A percentile compares a stretch with the other conserved stretches of the same genome.
phyloP scores from a whole-genome alignment of 2,329 filamentous ascomycete species.

The Sclerotinia spermophila region DNA sequence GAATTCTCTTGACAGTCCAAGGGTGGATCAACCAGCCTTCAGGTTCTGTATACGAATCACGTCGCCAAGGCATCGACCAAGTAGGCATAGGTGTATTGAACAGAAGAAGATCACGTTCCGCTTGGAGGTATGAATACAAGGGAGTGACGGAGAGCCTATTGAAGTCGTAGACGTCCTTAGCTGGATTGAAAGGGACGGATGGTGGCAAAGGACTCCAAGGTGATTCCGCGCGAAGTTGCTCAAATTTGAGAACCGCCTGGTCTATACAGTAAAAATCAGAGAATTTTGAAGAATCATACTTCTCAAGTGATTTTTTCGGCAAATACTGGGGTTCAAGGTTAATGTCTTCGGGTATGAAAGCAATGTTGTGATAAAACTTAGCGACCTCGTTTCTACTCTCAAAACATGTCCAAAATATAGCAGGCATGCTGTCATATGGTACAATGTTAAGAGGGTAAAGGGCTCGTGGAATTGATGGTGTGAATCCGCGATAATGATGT shows the following conservation, averaged over 20 bases:
- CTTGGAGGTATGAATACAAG: rapidly evolving
- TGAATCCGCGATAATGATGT: no score
- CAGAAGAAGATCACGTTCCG: rapidly evolving
- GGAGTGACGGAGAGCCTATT: background rate
- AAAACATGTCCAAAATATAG: background rate
- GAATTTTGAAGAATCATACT: background rate
- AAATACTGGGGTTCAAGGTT: background rate
- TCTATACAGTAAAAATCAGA: background rate
- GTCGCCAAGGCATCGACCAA: rapidly evolving
- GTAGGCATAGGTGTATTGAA: background rate
- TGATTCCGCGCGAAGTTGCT: background rate
- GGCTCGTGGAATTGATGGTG: background rate
- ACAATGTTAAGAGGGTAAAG: background rate
- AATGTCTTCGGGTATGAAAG: background rate
- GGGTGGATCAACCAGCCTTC: background rate
- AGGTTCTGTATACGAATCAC: rapidly evolving
- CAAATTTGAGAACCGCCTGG: background rate
- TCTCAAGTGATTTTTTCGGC: background rate
- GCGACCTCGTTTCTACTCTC: background rate
- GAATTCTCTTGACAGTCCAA: background rate
- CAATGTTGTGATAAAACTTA: background rate
- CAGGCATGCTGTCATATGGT: background rate
- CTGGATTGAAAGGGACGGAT: background rate
- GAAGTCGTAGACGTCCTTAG: background rate
- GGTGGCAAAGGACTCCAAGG: background rate